These are phyloP conservation scores for Hemerocallis citrina DNA, from an alignment of 106 monocot species.

Conservation along the genomic window DNA sequence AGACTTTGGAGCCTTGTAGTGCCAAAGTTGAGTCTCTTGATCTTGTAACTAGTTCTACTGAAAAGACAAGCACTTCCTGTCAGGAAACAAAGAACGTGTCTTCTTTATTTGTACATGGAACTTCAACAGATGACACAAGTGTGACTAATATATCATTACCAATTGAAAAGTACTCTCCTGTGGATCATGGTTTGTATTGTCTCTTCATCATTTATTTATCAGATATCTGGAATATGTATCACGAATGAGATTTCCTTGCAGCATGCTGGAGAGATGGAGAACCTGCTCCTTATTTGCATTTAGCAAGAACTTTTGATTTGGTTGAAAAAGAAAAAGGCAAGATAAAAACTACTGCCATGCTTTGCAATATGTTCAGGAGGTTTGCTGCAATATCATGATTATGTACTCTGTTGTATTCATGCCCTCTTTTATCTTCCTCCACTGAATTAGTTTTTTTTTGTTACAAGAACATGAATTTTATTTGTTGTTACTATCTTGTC, in stretches of 20 bases:
- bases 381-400: conserved; percentile 13
- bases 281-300: conserved; percentile 88
- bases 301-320: conserved; percentile 79
- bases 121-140: conserved; percentile 21
- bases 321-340: conserved; percentile 89
- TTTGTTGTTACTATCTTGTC: conserved; percentile 1
- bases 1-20: not conserved
- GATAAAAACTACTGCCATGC: conserved; percentile 65
- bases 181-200: conserved; percentile 70
- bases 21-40: not conserved
- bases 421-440: too few species aligned
- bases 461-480: not conserved
- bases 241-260: conserved; percentile 24
- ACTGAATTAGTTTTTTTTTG: too few species aligned
- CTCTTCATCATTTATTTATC: conserved; percentile 1
- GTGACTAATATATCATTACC: conserved; percentile 45
- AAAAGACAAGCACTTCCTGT: conserved; percentile 2
- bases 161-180: conserved; percentile 74
- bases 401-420: too few species aligned
- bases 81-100: conserved; percentile 11
- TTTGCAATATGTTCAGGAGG: conserved; percentile 99
- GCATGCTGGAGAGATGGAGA: conserved; percentile 87
- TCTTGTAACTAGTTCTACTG: conserved; percentile 6
- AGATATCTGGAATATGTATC: not conserved
- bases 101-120: conserved; percentile 22